Base-by-base conservation (phyloP, 2,329 filamentous ascomycete genomes). In the Periglandula ipomoeae region DNA sequence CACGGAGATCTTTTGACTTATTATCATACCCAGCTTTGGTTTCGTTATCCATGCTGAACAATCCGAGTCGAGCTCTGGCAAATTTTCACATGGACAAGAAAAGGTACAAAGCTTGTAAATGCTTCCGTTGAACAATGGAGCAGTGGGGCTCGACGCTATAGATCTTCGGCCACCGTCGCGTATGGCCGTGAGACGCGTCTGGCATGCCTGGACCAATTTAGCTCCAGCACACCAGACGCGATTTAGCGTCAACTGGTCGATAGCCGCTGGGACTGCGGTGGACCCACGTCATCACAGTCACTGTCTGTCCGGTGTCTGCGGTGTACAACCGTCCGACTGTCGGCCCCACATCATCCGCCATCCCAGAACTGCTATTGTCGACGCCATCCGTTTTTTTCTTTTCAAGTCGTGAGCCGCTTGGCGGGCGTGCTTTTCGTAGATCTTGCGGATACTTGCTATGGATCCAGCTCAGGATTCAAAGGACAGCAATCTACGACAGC, bases 1-100 rank as follows among this genome's bases (percentile, higher is more conserved):
- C 67, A n/a, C 84, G 78, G n/a, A 89, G 69, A 44, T 72, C 60
- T 54, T 73, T 70, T 11, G 73, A 74, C 57, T 74, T 70, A 9
- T 58, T 60, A 59, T 81, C 76, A 50, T 75, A 78, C 48, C 64
- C 58, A 13, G 63, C 59, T 59, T 61, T 72, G 17, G 68, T 64
- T 11, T 56, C 58, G 22, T 71, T 66, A 52, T 79, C 73, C 76
- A 81, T 79, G 8, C 23, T 54, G 46, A 40, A 24, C 10, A 19
- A 9, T n/a, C 20, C 7, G 17, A 15, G 42, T n/a, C 30, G 11
- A 4, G 5, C 11, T 32, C 10, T 13, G 6, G 10, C 30, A 13
- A 15, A 32, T 38, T 38, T 38, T 48, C 37, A n/a, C 8, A 19
- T 9, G 42, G 9, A 30, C 6, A 17, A 34, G 27, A 32, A 32